Evolutionary conservation across 2,329 filamentous ascomycete species (phyloP).

Genomic region (Chrysoporthe cubensis): DNA sequence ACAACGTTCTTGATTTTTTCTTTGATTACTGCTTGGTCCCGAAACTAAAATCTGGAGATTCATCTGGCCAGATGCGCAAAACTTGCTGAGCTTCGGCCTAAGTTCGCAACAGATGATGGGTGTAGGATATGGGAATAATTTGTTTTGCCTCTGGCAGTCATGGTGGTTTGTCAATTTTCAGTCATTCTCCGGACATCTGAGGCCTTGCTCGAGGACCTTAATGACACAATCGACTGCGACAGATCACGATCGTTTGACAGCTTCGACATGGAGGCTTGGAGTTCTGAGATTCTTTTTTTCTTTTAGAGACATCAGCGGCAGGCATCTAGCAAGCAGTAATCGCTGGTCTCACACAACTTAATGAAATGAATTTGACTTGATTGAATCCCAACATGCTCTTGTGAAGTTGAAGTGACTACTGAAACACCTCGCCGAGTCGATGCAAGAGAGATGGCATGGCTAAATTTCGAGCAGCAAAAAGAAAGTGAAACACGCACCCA

Average conservation of each 20-base stretch:
- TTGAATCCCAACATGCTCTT: neutral
- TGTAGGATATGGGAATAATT: neutral
- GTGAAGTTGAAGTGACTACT: neutral
- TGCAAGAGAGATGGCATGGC: neutral
- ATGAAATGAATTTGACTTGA: too few relatives aligned
- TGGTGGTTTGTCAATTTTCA: too few relatives aligned
- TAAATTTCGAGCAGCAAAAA: neutral
- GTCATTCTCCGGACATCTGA: too few relatives aligned
- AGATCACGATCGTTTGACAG: too few relatives aligned
- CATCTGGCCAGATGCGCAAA: neutral
- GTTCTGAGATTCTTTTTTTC: too few relatives aligned
- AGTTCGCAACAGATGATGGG: neutral
- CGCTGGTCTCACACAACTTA: neutral
- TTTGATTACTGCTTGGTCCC: neutral
- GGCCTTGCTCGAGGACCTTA: too few relatives aligned
- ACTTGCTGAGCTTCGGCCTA: neutral
- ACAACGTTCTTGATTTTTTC: neutral
- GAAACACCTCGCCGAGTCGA: neutral
- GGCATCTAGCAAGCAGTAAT: neutral
- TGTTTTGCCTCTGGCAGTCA: too few relatives aligned
- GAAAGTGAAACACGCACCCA: neutral
- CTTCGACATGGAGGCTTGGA: too few relatives aligned
- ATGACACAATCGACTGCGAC: too few relatives aligned
- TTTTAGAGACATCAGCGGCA: too few relatives aligned
- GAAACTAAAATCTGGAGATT: neutral